Conservation (phyloP, 208 protist genomes). For the Trypanosoma melophagium region DNA sequence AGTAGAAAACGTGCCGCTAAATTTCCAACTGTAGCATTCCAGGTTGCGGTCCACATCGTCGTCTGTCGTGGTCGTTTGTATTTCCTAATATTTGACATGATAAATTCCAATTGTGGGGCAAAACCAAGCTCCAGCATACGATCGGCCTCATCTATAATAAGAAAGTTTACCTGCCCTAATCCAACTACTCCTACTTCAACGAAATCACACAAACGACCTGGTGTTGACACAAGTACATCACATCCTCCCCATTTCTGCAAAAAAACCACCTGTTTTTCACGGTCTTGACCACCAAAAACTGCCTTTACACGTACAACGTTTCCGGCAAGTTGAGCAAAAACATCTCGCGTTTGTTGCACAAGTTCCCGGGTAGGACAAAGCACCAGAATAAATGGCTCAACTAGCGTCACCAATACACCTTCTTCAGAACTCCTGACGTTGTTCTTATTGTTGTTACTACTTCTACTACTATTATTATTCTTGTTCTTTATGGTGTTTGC, state of each 20-base stretch:
- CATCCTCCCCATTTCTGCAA: constrained; percentile 72
- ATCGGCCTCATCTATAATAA: constrained; percentile 96
- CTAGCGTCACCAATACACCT: not conserved
- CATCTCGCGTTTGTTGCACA: constrained; percentile 93
- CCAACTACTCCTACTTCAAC: constrained; percentile 47
- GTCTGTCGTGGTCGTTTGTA: constrained; percentile 84
- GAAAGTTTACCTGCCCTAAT: constrained; percentile 73
- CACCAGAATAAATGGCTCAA: constrained; percentile 89
- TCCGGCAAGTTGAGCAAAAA: constrained; percentile 61
- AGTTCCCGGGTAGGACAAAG: constrained; percentile 97
- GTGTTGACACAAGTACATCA: constrained; percentile 91
- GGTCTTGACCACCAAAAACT: constrained; percentile 90
- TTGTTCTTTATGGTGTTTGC: constrained; percentile 2
- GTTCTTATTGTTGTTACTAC: constrained; percentile 13
- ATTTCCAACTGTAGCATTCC: constrained; percentile 50
- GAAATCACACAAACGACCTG: constrained; percentile 65
- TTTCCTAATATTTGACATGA: constrained; percentile 73
- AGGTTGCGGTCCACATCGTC: constrained; percentile 90
- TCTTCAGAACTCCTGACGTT: not conserved
- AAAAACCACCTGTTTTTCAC: constrained; percentile 79
- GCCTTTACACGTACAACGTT: constrained; percentile 75
- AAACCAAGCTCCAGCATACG: constrained; percentile 93
- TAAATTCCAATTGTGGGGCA: constrained; percentile 66
- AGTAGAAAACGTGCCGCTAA: constrained; percentile 74
- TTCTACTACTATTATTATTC: not conserved